Base-by-base conservation (phyloP, 208 protist species). In the Phytomonas sp. region DNA sequence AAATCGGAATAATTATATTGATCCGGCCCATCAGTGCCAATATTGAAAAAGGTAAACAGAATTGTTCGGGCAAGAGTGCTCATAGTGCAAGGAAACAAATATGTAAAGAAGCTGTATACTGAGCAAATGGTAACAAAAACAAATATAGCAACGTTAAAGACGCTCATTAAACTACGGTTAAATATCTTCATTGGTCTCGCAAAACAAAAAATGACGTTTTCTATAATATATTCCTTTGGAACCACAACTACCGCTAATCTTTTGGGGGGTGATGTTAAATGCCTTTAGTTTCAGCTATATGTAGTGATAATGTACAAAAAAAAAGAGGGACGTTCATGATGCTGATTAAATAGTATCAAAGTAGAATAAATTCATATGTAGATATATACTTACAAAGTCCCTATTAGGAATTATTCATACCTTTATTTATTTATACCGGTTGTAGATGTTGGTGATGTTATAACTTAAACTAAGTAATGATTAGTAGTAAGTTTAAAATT, bases 41-140 rank as follows among this genome's bases (percentile, higher is more conserved):
- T 42, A 31, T 69, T 26, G 23, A 31, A n/a, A 45, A 84, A 76
- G 1, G 75, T 66, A 10, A 72, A 69, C 19, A 80, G 26, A 30
- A 87, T 19, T 10, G 71, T 45, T 0, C 63, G 52, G 4, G 61
- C 76, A 6, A 84, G 36, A 29, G 65, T 78, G 32, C 78, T 61
- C 11, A 93, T 66, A 6, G 79, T 83, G 52, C 84, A 69, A 33
- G 87, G 86, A 67, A 95, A 95, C 0, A 95, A 56, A 61, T 91
- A 95, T 1, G 68, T 67, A 66, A 89, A 95, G 71, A 90, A 93
- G 60, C 82, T 88, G 60, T 86, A 76, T 2, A 75, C 71, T 2
- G 90, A 95, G 77, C 86, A 95, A 29, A 68, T 61, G 45, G 87
- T 91, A 52, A 86, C 71, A 31, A 84, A 31, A 26, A 91, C 74